Evolutionary conservation across 1,139 yeast species (phyloP), one percentile per base, ranked within the genome.

Genomic region (Saccharomyces pastorianus): DNA sequence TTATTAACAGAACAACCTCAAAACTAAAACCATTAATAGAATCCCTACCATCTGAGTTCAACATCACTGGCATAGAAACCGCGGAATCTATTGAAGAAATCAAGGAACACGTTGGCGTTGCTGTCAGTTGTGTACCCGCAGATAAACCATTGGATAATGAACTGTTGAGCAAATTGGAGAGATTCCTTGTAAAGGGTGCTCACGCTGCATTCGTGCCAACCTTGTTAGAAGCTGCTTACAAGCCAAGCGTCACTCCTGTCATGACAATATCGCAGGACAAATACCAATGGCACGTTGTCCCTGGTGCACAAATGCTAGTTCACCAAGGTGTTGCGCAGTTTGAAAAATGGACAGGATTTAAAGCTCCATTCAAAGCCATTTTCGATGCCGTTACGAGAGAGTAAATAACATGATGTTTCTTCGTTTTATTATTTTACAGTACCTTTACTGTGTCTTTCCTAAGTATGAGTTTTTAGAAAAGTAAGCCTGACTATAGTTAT

Each of bases 241-340:
- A 88, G 69, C 98, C 98, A 20, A 73, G 81, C 44, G 76, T 84
- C 13, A 91, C 98, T 0, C 95, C 95, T 7, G 75, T 91, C 53
- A 90, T 91, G 96, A 75, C 76, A 64, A 68, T 87, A 48, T 96
- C 97, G 1, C 67, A 70, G 46, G 80, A 79, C 47, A 74, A 79
- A 61, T 79, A 71, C 60, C 73, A 74, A 14, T 90, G 96, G 96
- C 77, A 75, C 29, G 84, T 84, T 14, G 79, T 91, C 60, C 88
- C 93, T 27, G 99, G 99, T 20, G 83, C 85, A 46, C 90, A 89
- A 64, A 88, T 93, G 96, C 78, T 93, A 61, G 89, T 90, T 25
- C 84, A 87, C 71, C 98, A 93, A 72, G 99, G 98, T 53, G 83
- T 88, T 51, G 88, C 81, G 57, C 98, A 93, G 72, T 90, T 91